Conservation (phyloP, 164 flowering plant species). For the Magnolia changhungtana region DNA sequence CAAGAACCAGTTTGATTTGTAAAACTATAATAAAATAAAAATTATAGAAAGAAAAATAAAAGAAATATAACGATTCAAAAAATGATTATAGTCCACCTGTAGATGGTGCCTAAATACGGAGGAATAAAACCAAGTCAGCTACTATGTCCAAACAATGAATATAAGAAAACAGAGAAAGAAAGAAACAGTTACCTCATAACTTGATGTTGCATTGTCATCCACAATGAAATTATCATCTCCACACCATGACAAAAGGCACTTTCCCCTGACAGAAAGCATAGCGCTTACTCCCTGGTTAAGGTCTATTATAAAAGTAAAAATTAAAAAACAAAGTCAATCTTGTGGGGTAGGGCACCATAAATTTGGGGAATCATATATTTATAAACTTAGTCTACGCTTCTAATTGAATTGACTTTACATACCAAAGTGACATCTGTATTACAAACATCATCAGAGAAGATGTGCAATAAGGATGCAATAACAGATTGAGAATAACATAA, state of each 20-base stretch:
- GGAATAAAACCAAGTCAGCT: background rate
- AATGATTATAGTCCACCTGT: background rate
- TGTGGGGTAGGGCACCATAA: background rate
- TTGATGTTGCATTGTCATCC: slow-evolving; percentile 44
- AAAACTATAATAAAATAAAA: background rate
- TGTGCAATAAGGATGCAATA: background rate
- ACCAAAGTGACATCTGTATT: background rate
- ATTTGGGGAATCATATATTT: background rate
- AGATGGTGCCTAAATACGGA: background rate
- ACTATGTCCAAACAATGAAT: background rate
- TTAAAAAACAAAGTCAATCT: slow-evolving; percentile 14
- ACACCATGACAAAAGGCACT: slow-evolving; percentile 47
- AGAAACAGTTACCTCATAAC: slow-evolving; percentile 43
- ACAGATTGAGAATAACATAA: background rate
- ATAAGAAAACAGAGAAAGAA: background rate
- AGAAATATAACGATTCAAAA: too few relatives aligned
- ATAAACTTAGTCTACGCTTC: background rate
- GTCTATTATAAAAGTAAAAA: slow-evolving; percentile 25
- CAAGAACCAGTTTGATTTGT: too few relatives aligned
- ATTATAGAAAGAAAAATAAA: background rate
- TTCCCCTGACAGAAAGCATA: slow-evolving; percentile 65
- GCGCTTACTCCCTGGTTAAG: slow-evolving; percentile 48
- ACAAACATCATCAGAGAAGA: background rate
- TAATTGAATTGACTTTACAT: background rate
- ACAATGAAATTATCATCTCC: slow-evolving; percentile 58